Percentiles rank a stretch among this genome's conserved stretches.
phyloP scores from a whole-genome alignment of 2,329 filamentous ascomycete species.

The Stachybotrys echinatus region DNA sequence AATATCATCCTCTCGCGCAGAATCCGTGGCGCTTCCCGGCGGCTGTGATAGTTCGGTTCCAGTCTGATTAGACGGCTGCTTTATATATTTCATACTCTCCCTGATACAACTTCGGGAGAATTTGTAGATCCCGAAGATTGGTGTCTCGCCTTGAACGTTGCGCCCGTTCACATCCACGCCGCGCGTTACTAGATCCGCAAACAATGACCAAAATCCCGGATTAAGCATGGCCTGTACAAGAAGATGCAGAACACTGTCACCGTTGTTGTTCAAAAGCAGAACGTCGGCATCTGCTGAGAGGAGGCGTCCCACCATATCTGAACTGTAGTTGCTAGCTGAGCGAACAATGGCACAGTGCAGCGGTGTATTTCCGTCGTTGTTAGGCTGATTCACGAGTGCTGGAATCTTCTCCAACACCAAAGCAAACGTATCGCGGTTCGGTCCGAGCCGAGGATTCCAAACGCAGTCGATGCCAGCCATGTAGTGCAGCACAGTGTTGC shows the following conservation, averaged over 20 bases:
- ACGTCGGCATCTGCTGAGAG: constrained; percentile 15
- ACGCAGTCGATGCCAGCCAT: too few relatives aligned
- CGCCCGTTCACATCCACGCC: constrained; percentile 17
- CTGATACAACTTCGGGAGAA: not conserved
- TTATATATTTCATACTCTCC: too few relatives aligned
- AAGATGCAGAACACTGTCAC: constrained; percentile 15
- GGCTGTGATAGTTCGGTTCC: not conserved
- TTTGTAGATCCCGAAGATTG: constrained; percentile 14
- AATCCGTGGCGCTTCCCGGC: not conserved
- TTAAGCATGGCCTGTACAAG: constrained; percentile 1
- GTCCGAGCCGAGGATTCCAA: too few relatives aligned
- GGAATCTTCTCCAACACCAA: constrained; percentile 5
- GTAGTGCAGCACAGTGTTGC: constrained; percentile 15
- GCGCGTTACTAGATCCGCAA: constrained; percentile 8
- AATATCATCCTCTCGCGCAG: not conserved
- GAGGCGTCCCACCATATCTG: constrained; percentile 4
- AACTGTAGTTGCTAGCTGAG: not conserved
- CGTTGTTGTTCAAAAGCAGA: constrained; percentile 5
- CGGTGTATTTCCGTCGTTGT: constrained; percentile 17
- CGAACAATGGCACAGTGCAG: constrained; percentile 12
- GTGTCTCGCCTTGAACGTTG: constrained; percentile 16
- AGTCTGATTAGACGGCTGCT: too few relatives aligned
- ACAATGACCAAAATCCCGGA: constrained; percentile 2
- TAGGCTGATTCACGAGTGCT: constrained; percentile 8
- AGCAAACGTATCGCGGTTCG: constrained; percentile 5